A percentile compares a stretch with the other conserved stretches of the same genome.
These are phyloP conservation scores for Panaeolus papilionaceus DNA, from an alignment of 768 basidiomycete species.

Conservation along the genomic window DNA sequence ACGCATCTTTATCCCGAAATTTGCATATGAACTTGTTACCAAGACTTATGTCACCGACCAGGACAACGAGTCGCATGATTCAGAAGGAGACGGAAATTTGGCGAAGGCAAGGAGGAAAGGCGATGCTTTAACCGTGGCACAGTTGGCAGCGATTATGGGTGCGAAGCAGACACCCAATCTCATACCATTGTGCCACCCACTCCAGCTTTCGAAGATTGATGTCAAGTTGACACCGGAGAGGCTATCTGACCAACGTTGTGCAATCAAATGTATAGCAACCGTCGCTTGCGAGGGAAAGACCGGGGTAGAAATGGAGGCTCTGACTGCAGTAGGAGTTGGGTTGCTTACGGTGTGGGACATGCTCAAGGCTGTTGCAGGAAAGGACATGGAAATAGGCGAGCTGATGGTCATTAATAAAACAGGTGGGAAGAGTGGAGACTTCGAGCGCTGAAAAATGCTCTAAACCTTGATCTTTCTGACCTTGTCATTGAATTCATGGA, in stretches of 20 bases:
- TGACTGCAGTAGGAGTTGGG: constrained; percentile 82
- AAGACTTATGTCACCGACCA: constrained; percentile 40
- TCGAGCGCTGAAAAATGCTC: constrained; percentile 35
- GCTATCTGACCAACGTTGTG: constrained; percentile 38
- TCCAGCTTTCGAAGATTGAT: constrained; percentile 72
- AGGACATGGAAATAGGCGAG: constrained; percentile 80
- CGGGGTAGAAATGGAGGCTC: constrained; percentile 93
- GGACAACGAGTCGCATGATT: constrained; percentile 16
- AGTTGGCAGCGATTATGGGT: constrained; percentile 88
- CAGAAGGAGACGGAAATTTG: constrained; percentile 35
- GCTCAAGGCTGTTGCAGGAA: constrained; percentile 90
- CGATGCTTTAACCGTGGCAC: constrained; percentile 75
- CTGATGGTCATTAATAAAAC: constrained; percentile 70
- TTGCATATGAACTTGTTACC: constrained; percentile 71
- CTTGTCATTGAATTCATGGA: constrained; percentile 13
- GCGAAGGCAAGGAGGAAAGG: constrained; percentile 69
- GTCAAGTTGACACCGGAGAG: constrained; percentile 63
- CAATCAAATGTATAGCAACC: constrained; percentile 67
- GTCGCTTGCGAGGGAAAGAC: constrained; percentile 83
- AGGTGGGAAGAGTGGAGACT: constrained; percentile 80
- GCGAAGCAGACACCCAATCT: constrained; percentile 83
- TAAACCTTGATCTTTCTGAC: constrained; percentile 1
- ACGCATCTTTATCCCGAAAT: constrained; percentile 66
- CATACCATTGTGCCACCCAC: constrained; percentile 88
- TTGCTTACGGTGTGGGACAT: constrained; percentile 92